Evolutionary conservation across 371 early-diverging fungal species (phyloP), one percentile per base, ranked within the genome.

Genomic region (Chytridiales sp.): DNA sequence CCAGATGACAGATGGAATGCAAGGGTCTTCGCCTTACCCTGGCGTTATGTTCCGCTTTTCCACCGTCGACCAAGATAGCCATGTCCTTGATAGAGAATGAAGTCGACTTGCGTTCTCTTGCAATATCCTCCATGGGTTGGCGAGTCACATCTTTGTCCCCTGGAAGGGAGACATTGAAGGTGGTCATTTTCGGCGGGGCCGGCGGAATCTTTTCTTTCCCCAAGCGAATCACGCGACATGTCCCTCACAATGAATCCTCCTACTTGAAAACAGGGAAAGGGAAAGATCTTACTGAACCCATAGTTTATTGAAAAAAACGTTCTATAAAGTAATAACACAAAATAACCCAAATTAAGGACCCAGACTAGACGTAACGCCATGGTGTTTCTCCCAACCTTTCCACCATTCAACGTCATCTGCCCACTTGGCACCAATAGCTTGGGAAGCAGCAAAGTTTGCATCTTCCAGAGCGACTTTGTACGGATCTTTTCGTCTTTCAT

Each of bases 331-430:
- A n/a, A n/a, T n/a, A n/a, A n/a, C n/a, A n/a, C n/a, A n/a, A n/a
- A n/a, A n/a, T n/a, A n/a, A n/a, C n/a, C n/a, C n/a, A n/a, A n/a
- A n/a, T n/a, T n/a, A n/a, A n/a, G n/a, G n/a, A n/a, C 35, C 22
- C 15, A 62, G 43, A 26, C 27, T 27, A 22, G 58, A 50, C 27
- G 39, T 44, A n/a, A 64, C 38, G 4, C 39, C 38, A 36, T 64
- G 65, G 15, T 24, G 17, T 49, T 48, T 51, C 42, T 65, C 65
- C 65, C 65, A 65, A 21, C 35, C n/a, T 42, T 65, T 59, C 65
- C 65, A 65, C 65, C 65, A 65, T 31, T 27, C 43, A 9, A 65
- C 60, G 22, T 65, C 65, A 15, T 65, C 47, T 15, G 38, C 65
- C 65, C 65, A 65, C 31, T 59, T 31, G 34, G 44, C 59, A 19